A percentile compares a stretch with the other conserved stretches of the same genome.
Conservation (phyloP, 2,329 filamentous ascomycete genomes). For the Penicillium oxalicum region DNA sequence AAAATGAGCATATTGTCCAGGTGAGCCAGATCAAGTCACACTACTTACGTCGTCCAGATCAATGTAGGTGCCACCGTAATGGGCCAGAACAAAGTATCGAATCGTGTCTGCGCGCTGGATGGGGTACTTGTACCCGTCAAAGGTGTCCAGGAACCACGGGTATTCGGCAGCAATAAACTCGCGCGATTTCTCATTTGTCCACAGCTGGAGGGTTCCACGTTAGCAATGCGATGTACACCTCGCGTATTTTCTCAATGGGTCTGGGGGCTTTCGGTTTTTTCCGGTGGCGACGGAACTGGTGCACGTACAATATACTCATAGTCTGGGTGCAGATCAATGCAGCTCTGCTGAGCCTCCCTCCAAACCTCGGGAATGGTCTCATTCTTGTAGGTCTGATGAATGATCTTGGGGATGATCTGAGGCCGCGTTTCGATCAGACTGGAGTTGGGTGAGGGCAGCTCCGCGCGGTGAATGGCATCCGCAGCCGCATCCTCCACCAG, state of each 20-base stretch:
- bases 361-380: conserved; percentile 62
- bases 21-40: background rate
- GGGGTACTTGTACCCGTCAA: conserved; percentile 65
- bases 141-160: conserved; percentile 70
- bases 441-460: conserved; percentile 61
- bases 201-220: conserved; percentile 51
- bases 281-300: background rate
- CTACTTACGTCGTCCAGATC: conserved; percentile 63
- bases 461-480: conserved; percentile 61
- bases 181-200: conserved; percentile 65
- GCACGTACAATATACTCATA: conserved; percentile 66
- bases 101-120: conserved; percentile 75
- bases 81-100: conserved; percentile 69
- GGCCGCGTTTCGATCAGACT: conserved; percentile 51
- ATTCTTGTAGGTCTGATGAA: conserved; percentile 71
- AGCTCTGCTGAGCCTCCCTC: conserved; percentile 60
- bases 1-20: conserved; percentile 9
- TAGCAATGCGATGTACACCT: conserved; percentile 8
- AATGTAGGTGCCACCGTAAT: conserved; percentile 75
- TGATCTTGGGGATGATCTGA: conserved; percentile 67
- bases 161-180: conserved; percentile 69
- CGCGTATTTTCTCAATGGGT: no score
- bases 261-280: background rate
- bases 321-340: conserved; percentile 60
- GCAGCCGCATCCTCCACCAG: conserved; percentile 61